Conservation (phyloP, 2,329 filamentous ascomycete species). For the Sclerotinia glacialis region DNA sequence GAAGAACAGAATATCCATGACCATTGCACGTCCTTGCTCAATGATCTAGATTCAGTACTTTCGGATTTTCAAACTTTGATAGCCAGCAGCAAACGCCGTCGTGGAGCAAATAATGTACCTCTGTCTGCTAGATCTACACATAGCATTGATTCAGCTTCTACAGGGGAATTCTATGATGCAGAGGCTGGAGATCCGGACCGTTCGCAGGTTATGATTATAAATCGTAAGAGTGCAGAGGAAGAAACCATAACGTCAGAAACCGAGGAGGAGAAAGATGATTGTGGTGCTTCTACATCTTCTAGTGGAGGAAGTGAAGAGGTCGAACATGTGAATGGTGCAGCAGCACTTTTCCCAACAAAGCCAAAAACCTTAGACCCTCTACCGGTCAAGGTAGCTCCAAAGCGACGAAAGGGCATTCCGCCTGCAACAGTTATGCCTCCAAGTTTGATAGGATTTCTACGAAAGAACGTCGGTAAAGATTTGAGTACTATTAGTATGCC, state of each 20-base stretch:
- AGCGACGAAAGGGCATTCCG: slow-evolving; percentile 67
- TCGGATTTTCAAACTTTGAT: slow-evolving; percentile 77
- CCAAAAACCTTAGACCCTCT: slow-evolving; percentile 76
- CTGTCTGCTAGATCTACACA: slow-evolving; percentile 47
- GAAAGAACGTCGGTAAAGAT: slow-evolving; percentile 98
- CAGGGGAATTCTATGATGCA: slow-evolving; percentile 95
- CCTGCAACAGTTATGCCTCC: slow-evolving; percentile 77
- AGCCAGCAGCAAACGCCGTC: slow-evolving; percentile 73
- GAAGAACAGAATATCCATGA: slow-evolving; percentile 71
- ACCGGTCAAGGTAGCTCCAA: slow-evolving; percentile 63
- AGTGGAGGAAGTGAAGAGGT: slow-evolving; percentile 53
- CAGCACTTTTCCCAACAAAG: slow-evolving; percentile 70
- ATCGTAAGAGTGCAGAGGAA: slow-evolving; percentile 63
- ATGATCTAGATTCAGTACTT: slow-evolving; percentile 80
- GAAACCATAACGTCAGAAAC: slow-evolving; percentile 57
- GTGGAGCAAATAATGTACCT: slow-evolving; percentile 51
- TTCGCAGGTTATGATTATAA: slow-evolving; percentile 72
- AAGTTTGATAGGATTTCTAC: slow-evolving; percentile 86
- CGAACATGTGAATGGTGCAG: slow-evolving; percentile 53
- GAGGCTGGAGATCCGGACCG: slow-evolving; percentile 58
- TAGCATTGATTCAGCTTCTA: slow-evolving; percentile 77
- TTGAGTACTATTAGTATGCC: slow-evolving; percentile 97
- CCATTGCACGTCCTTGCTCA: slow-evolving; percentile 77
- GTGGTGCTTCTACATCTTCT: slow-evolving; percentile 58
- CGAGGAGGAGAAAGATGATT: slow-evolving; percentile 48